Base-by-base conservation (phyloP, 495 filamentous ascomycete species). In the Hypoxylon intermedium region DNA sequence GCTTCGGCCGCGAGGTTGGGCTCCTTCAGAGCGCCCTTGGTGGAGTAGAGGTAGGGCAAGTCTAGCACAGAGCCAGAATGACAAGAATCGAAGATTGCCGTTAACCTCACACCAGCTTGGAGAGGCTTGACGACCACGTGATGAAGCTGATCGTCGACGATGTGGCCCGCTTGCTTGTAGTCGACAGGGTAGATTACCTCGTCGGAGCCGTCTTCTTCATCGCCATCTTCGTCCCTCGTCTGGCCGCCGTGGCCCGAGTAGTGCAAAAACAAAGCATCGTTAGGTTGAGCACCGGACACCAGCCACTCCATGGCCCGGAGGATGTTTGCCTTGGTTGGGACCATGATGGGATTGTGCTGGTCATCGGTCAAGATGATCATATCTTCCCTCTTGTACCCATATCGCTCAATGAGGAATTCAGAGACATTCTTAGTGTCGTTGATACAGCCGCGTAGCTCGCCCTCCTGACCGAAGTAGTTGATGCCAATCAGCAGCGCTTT, bases 131-230 rank as follows among this genome's bases (percentile, higher is more conserved):
- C 92, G 80, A 98, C 91, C 65, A 90, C 87, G 52, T 86, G 80
- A 69, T 98, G 94, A 84, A 98, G 91, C 69, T 97, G 89, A 70
- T 98, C 94, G 69, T 98, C 94, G 40, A 96, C 90, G 66, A 98
- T 97, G 73, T 97, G 93, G 16, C 93, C 92, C 19, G 84, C 86
- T n/a, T 76, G 74, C 53, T 90, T 80, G 79, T 92, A 97, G 75
- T 98, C 94, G 15, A 97, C 90, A 0, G 94, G 94, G 74, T 97
- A 98, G 71, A 98, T 95, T 42, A 96, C 92, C 75, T 98, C 94
- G 67, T 98, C 94, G 58, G 88, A 90, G 63, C 93, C 93, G 67
- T 97, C 92, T 9, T 94, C 91, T 74, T 97, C 92, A 65, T 97
- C 92, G 19, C 92, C 79, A 50, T 79, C 73, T 19, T 54, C 5